phyloP scores from a whole-genome alignment of 768 basidiomycete genomes.

The Boletus coccyginus region DNA sequence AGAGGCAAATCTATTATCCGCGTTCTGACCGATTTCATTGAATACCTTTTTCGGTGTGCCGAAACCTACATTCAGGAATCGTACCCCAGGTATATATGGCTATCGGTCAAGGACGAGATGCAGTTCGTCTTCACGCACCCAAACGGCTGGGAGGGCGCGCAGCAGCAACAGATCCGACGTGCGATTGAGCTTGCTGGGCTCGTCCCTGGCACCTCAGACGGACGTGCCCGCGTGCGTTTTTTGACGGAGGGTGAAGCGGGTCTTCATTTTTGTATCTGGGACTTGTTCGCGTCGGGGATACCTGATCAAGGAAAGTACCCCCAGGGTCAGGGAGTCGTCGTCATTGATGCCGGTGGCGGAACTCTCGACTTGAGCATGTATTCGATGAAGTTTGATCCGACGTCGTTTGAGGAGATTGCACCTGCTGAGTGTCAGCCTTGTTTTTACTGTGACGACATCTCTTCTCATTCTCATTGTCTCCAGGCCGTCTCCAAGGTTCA shows the following conservation, averaged over 20 bases:
- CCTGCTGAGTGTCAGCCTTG: slow-evolving; percentile 27
- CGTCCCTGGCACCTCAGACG: slow-evolving; percentile 37
- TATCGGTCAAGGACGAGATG: slow-evolving; percentile 37
- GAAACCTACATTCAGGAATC: slow-evolving; percentile 43
- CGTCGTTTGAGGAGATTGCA: slow-evolving; percentile 35
- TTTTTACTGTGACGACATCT: background rate
- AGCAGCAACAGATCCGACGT: slow-evolving; percentile 50
- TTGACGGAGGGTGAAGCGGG: slow-evolving; percentile 63
- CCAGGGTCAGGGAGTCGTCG: slow-evolving; percentile 33
- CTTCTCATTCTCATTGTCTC: background rate
- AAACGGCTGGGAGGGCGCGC: slow-evolving; percentile 60
- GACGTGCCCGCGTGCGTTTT: slow-evolving; percentile 43
- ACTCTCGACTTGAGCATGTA: slow-evolving; percentile 41
- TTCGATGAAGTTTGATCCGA: slow-evolving; percentile 34
- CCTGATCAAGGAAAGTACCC: slow-evolving; percentile 9
- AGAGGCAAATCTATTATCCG: slow-evolving; percentile 33
- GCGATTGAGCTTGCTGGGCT: slow-evolving; percentile 52
- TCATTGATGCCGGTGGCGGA: slow-evolving; percentile 50
- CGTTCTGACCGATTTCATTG: slow-evolving; percentile 45
- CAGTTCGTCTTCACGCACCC: slow-evolving; percentile 57
- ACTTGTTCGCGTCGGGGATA: slow-evolving; percentile 16
- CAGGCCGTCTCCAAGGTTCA: slow-evolving; percentile 40
- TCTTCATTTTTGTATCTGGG: slow-evolving; percentile 51
- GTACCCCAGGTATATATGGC: slow-evolving; percentile 44
- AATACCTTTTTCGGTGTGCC: slow-evolving; percentile 43